A percentile compares a stretch with the other conserved stretches of the same genome.
Conservation (phyloP, 192 early-diverging fungal genomes). For the Backusella tuberculispora region DNA sequence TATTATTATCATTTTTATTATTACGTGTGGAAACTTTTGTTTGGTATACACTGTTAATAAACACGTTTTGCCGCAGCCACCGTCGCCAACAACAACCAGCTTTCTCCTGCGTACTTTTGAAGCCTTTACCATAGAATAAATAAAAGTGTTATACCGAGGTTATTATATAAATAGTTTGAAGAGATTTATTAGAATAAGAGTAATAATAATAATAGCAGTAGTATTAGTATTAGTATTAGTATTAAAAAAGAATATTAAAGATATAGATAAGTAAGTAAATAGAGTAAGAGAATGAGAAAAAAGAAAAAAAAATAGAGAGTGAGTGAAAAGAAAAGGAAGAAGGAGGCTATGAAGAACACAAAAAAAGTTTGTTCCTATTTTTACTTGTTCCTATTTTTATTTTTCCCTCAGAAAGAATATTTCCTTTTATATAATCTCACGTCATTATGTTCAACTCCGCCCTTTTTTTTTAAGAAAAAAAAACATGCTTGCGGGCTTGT, state of each 20-base stretch:
- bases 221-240: no score
- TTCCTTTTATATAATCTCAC: constrained; percentile 5
- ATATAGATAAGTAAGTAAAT: neutral
- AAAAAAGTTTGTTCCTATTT: constrained; percentile 11
- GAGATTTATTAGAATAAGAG: neutral
- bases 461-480: no score
- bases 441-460: neutral
- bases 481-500: no score
- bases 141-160: no score
- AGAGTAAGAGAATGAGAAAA: neutral
- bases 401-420: neutral
- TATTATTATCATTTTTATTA: neutral
- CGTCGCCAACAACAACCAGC: constrained; percentile 60
- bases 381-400: constrained; percentile 4
- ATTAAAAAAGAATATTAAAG: no score
- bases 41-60: constrained; percentile 70
- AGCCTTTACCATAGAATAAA: neutral
- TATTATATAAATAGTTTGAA: neutral
- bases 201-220: neutral
- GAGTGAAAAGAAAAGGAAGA: neutral
- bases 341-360: neutral
- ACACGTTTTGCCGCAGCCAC: constrained; percentile 82
- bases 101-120: constrained; percentile 22
- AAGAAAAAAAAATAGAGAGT: neutral
- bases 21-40: constrained; percentile 11